Evolutionary conservation across 1,284 basidiomycete genomes (phyloP).

Genomic region (Stereum hirsutum): DNA sequence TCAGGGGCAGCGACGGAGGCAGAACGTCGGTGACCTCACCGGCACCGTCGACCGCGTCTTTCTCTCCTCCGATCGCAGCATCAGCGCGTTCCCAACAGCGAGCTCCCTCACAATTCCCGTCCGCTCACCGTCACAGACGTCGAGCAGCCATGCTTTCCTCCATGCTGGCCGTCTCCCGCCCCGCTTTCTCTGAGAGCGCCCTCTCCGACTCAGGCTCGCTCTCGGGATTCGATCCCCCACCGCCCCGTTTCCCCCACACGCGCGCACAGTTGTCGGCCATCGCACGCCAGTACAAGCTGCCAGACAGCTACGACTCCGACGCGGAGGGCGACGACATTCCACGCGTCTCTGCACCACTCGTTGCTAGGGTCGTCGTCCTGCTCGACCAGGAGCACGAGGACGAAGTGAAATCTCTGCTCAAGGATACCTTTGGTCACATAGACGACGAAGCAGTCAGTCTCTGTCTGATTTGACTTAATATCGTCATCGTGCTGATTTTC

Average conservation of each 20-base stretch:
- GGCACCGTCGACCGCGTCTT: no score
- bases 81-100: no score
- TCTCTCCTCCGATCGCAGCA: no score
- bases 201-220: conserved; percentile 10
- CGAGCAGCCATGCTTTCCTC: conserved; percentile 14
- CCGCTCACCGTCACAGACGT: no score
- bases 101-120: no score
- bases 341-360: conserved; percentile 45
- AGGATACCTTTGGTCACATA: conserved; percentile 52
- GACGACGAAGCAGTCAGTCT: conserved; percentile 65
- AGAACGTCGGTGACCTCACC: no score
- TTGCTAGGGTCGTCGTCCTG: conserved; percentile 60
- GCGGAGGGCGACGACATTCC: conserved; percentile 44
- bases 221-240: conserved; percentile 7
- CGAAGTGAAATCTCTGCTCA: conserved; percentile 68
- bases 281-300: conserved; percentile 57
- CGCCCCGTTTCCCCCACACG: conserved; percentile 63
- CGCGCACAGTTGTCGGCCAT: conserved; percentile 67
- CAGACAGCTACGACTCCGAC: conserved; percentile 45
- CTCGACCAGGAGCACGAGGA: conserved; percentile 82
- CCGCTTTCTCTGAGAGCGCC: conserved; percentile 9
- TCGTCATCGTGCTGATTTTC: conserved; percentile 4
- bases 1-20: no score
- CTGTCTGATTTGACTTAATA: neutral
- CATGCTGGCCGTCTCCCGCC: conserved; percentile 12